phyloP scores from a whole-genome alignment of 2,329 filamentous ascomycete genomes.

The Leptographium radiaticola region DNA sequence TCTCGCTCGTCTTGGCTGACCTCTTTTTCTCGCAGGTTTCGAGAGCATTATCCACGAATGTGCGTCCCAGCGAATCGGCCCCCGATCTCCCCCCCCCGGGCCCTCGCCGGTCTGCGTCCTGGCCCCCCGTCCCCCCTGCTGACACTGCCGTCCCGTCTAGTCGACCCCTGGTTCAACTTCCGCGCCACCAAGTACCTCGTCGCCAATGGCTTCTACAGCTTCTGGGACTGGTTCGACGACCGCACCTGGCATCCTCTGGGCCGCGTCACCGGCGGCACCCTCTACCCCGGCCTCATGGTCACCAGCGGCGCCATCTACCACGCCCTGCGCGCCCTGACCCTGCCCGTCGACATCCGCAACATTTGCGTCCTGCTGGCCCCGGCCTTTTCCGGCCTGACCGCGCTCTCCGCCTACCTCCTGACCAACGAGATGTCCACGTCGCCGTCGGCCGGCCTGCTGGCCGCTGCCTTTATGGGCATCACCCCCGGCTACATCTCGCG shows the following conservation, averaged over 20 bases:
- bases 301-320: slow-evolving; percentile 97
- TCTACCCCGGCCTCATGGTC: slow-evolving; percentile 98
- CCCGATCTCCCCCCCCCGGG: slow-evolving; percentile 8
- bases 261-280: slow-evolving; percentile 94
- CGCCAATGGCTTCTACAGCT: slow-evolving; percentile 92
- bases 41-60: slow-evolving; percentile 99
- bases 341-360: slow-evolving; percentile 97
- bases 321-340: slow-evolving; percentile 69
- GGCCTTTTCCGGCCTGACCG: slow-evolving; percentile 85
- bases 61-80: slow-evolving; percentile 35
- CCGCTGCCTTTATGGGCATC: slow-evolving; percentile 95
- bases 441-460: slow-evolving; percentile 84
- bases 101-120: slow-evolving; percentile 8
- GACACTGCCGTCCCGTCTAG: slow-evolving; percentile 31
- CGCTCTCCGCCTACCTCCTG: slow-evolving; percentile 83
- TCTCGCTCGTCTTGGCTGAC: background rate
- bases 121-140: slow-evolving; percentile 12
- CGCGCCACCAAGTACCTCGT: slow-evolving; percentile 96
- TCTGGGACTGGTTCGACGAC: slow-evolving; percentile 99
- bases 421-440: slow-evolving; percentile 97
- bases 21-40: slow-evolving; percentile 47
- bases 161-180: slow-evolving; percentile 99
- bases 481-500: slow-evolving; percentile 94
- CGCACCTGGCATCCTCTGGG: slow-evolving; percentile 98
- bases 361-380: slow-evolving; percentile 95